These are phyloP conservation scores for Penicillium taxi DNA, from an alignment of 495 filamentous ascomycete species.

Conservation along the genomic window DNA sequence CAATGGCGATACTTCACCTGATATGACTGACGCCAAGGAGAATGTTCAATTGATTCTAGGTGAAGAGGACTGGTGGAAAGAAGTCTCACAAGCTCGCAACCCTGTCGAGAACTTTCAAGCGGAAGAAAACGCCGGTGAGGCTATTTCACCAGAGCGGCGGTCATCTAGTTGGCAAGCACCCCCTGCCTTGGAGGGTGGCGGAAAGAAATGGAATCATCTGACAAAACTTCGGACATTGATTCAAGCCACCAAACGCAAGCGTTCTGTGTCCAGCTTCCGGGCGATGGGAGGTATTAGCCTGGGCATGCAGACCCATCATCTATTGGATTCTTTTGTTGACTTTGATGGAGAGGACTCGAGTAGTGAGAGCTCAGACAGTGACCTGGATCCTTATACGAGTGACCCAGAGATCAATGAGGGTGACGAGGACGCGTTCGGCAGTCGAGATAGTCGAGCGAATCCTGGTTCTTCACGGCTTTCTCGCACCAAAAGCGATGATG, in stretches of 20 bases:
- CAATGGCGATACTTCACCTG: conserved; percentile 48
- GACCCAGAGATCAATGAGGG: conserved; percentile 21
- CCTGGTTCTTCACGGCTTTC: conserved; percentile 9
- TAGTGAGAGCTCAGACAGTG: conserved; percentile 41
- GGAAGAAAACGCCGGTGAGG: conserved; percentile 10
- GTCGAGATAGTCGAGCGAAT: conserved; percentile 7
- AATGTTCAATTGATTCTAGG: conserved; percentile 53
- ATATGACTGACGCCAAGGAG: conserved; percentile 36
- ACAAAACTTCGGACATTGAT: conserved; percentile 45
- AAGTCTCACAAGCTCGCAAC: conserved; percentile 54
- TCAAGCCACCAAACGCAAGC: conserved; percentile 42
- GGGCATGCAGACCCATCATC: conserved; percentile 69
- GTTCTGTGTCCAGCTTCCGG: conserved; percentile 57
- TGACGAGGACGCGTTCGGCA: conserved; percentile 31
- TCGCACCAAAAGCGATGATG: conserved; percentile 19
- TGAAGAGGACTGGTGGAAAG: conserved; percentile 77
- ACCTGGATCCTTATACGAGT: conserved; percentile 32
- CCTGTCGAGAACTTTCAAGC: conserved; percentile 15
- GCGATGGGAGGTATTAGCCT: conserved; percentile 56
- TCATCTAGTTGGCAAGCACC: conserved; percentile 44
- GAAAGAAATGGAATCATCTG: conserved; percentile 27
- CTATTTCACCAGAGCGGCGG: conserved; percentile 19
- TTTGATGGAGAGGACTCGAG: conserved; percentile 42
- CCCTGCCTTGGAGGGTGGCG: conserved; percentile 49
- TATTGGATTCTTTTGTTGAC: conserved; percentile 57